These are phyloP conservation scores for Rhodotorula sphaerocarpa DNA, from an alignment of 768 basidiomycete species.

Conservation along the genomic window DNA sequence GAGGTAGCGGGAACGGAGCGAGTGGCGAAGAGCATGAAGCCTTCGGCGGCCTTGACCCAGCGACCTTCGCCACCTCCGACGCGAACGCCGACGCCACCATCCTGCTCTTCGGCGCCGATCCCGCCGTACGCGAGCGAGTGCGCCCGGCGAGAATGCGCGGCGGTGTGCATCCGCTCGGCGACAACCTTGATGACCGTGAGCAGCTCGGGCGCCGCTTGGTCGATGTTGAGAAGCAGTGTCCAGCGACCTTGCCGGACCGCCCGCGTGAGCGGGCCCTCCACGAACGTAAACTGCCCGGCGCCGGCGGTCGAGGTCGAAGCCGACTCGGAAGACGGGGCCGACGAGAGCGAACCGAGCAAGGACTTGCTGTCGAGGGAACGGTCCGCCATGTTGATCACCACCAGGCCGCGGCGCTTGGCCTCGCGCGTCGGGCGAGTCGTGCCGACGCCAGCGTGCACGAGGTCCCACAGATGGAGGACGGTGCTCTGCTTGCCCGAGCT, in stretches of 20 bases:
- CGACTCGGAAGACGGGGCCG: constrained; percentile 52
- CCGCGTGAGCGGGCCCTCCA: constrained; percentile 82
- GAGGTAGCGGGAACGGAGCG: constrained; percentile 52
- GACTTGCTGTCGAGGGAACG: constrained; percentile 91
- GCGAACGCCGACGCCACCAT: constrained; percentile 43
- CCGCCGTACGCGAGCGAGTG: constrained; percentile 41
- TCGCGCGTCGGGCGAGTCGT: constrained; percentile 45
- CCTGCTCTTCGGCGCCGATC: constrained; percentile 64
- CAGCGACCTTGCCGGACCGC: constrained; percentile 84
- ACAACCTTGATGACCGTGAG: constrained; percentile 78
- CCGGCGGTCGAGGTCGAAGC: constrained; percentile 44
- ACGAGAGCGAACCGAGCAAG: constrained; percentile 83
- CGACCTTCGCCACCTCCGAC: constrained; percentile 65
- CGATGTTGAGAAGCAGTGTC: constrained; percentile 87
- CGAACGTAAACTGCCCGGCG: constrained; percentile 90
- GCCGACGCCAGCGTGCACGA: constrained; percentile 52
- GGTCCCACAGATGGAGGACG: constrained; percentile 63
- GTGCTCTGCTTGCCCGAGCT: constrained; percentile 82
- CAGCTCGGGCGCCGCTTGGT: constrained; percentile 80
- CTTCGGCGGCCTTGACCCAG: constrained; percentile 63
- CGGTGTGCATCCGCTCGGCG: constrained; percentile 52
- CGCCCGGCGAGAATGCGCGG: constrained; percentile 26
- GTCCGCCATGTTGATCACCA: constrained; percentile 84
- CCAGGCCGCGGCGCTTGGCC: constrained; percentile 45
- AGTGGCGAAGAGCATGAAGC: constrained; percentile 83